phyloP scores from a whole-genome alignment of 2,329 filamentous ascomycete genomes.

The Hypoxylon sp. region DNA sequence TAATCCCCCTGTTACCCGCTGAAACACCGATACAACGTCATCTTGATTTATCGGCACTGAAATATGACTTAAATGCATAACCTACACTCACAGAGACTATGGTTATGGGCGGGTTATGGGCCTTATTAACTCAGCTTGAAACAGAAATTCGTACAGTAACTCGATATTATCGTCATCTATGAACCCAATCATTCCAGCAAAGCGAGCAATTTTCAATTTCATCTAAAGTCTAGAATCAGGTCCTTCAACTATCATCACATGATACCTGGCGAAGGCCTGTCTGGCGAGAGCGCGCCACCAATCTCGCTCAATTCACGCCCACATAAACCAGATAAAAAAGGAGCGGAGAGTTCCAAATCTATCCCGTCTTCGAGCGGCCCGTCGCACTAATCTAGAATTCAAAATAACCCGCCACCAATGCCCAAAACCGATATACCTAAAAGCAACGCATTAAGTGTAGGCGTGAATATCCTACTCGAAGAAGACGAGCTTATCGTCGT shows the following conservation, averaged over 20 bases:
- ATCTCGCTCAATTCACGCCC: not conserved
- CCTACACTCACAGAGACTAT: too few relatives aligned
- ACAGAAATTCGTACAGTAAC: slow-evolving; percentile 7
- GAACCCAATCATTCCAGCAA: not conserved
- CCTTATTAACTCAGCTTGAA: slow-evolving; percentile 6
- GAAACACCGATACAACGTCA: too few relatives aligned
- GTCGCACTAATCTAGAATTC: not conserved
- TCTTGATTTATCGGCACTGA: too few relatives aligned
- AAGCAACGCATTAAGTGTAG: not conserved
- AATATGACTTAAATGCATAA: too few relatives aligned
- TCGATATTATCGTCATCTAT: slow-evolving; percentile 24
- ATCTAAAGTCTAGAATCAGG: not conserved
- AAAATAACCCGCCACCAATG: slow-evolving; percentile 12
- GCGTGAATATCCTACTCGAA: not conserved
- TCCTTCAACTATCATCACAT: not conserved
- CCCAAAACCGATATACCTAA: slow-evolving; percentile 2
- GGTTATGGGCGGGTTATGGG: too few relatives aligned
- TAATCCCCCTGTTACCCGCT: too few relatives aligned
- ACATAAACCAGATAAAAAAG: not conserved
- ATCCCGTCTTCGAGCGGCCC: not conserved
- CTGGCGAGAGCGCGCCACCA: not conserved
- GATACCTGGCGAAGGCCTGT: not conserved
- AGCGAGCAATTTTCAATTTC: slow-evolving; percentile 13
- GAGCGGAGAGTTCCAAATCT: not conserved
- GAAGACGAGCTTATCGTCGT: slow-evolving; percentile 14